A percentile compares a stretch with the other conserved stretches of the same genome.
Conservation (phyloP, 2,329 filamentous ascomycete genomes). For the Aspergillus chevalieri region DNA sequence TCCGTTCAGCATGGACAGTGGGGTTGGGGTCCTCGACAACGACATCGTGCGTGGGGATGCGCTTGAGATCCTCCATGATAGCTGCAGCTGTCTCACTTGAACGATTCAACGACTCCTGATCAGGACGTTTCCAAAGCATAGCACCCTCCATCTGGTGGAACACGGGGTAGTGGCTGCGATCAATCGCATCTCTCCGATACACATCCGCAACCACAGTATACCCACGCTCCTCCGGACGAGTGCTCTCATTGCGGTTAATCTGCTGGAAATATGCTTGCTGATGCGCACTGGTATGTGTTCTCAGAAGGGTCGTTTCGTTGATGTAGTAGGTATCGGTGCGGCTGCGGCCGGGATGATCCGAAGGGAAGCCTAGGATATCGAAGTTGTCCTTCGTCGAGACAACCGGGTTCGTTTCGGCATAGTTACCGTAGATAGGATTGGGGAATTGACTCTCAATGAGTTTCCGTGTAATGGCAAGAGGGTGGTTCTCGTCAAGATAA, state of each 20-base stretch:
- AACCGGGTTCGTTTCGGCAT: slow-evolving; percentile 75
- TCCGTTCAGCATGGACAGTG: slow-evolving; percentile 67
- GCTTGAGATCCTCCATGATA: slow-evolving; percentile 65
- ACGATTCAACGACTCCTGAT: slow-evolving; percentile 23
- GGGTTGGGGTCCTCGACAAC: slow-evolving; percentile 79
- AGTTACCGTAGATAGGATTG: slow-evolving; percentile 61
- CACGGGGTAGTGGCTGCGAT: slow-evolving; percentile 89
- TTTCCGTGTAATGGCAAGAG: slow-evolving; percentile 80
- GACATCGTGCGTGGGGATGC: slow-evolving; percentile 66
- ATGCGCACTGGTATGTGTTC: slow-evolving; percentile 93
- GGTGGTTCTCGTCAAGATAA: slow-evolving; percentile 89
- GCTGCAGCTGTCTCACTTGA: slow-evolving; percentile 45
- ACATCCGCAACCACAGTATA: slow-evolving; percentile 93
- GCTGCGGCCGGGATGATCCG: slow-evolving; percentile 79
- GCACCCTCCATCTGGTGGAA: slow-evolving; percentile 99
- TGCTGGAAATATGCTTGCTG: slow-evolving; percentile 74
- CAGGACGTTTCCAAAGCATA: slow-evolving; percentile 71
- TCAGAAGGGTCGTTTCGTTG: slow-evolving; percentile 72
- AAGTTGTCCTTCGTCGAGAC: slow-evolving; percentile 87
- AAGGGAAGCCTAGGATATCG: slow-evolving; percentile 87
- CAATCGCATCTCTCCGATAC: slow-evolving; percentile 89
- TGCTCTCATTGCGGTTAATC: slow-evolving; percentile 46
- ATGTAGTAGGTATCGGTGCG: slow-evolving; percentile 94
- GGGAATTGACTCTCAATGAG: slow-evolving; percentile 90
- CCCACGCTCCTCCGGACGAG: slow-evolving; percentile 49